Conservation (phyloP, 176 grass and related monocot species). For the Cenchrus americanus region DNA sequence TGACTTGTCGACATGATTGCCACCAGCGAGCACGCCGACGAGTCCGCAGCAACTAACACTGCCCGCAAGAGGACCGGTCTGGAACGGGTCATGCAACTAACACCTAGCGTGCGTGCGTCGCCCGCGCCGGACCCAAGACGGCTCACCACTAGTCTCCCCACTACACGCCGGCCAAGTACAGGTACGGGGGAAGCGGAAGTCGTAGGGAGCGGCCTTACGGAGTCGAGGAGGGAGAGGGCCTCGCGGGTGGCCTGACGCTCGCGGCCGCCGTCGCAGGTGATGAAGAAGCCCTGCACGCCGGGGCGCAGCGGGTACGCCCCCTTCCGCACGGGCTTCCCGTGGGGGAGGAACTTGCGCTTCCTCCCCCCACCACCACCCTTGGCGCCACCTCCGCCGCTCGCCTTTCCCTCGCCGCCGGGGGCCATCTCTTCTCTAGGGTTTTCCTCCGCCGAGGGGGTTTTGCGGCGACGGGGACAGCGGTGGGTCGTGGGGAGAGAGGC, state of each 20-base stretch:
- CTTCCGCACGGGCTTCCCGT: slow-evolving; percentile 81
- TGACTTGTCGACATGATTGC: not conserved
- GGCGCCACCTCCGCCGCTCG: not conserved
- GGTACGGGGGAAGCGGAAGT: not conserved
- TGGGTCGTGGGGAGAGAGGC: not conserved
- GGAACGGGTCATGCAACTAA: not conserved
- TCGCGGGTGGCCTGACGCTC: slow-evolving; percentile 89
- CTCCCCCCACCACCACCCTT: slow-evolving; percentile 54
- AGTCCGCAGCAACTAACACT: not conserved
- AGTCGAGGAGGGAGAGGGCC: slow-evolving; percentile 82
- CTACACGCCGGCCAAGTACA: not conserved
- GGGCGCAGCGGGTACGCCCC: slow-evolving; percentile 77
- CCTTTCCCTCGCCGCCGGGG: slow-evolving; percentile 55
- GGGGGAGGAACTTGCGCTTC: slow-evolving; percentile 85
- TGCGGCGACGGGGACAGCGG: not conserved
- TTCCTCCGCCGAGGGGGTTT: slow-evolving; percentile 8
- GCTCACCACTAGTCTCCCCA: not conserved
- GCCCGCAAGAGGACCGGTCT: not conserved
- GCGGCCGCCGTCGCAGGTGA: slow-evolving; percentile 93
- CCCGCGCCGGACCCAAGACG: not conserved
- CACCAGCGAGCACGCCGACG: not conserved
- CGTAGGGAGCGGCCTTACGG: slow-evolving; percentile 36
- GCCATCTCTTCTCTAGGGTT: slow-evolving; percentile 40
- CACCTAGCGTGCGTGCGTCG: not conserved
- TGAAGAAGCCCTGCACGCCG: slow-evolving; percentile 92